Base-by-base conservation (phyloP, 2,329 filamentous ascomycete species). In the Trichophaea hybrida region DNA sequence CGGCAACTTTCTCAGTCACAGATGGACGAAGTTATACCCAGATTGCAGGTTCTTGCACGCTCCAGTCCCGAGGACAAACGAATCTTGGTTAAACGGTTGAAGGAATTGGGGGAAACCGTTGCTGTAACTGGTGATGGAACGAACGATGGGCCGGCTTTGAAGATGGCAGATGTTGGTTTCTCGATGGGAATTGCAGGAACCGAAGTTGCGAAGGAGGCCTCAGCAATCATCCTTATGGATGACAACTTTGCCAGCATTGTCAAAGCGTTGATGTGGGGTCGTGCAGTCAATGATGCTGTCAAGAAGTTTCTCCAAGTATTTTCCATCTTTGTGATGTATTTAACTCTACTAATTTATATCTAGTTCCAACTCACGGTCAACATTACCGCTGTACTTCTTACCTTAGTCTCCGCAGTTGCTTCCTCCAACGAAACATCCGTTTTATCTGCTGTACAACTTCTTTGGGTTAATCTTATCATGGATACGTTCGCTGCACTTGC, bases 381-480 rank as follows among this genome's bases (percentile, higher is more conserved):
- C 76, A 83, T 96, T 65, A 95, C 90, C 2, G 90, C 90, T 40
- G 89, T 95, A 50, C 72, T 86, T 15, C 77, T 95, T 58, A 93
- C 90, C 0, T 95, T 96, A 69, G 83, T 95, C 61, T 89, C 88
- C 10, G 86, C 89, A 35, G 86, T 94, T 7, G 81, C 84, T 34
- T 89, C 79, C 71, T 70, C 71, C 0, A 73, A 81, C 1, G 84
- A 91, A 70, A 71, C 76, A 53, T 88, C 88, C 52, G 89, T 95
- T 32, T 75, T 96, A 59, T 93, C 82, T 1, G 89, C 89, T 8
- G 89, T 95, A 32, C 90, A 96, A 73, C 80, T 96, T 67, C 82
- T 96, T 34, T 96, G 90, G 90, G 88, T 96, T 69, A 96, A 95
- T 69, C 76, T 96, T 68, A 96, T 96, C 74, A 96, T 95, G 90